Conservation (phyloP, 2,329 filamentous ascomycete genomes). For the Aspergillus jensenii region DNA sequence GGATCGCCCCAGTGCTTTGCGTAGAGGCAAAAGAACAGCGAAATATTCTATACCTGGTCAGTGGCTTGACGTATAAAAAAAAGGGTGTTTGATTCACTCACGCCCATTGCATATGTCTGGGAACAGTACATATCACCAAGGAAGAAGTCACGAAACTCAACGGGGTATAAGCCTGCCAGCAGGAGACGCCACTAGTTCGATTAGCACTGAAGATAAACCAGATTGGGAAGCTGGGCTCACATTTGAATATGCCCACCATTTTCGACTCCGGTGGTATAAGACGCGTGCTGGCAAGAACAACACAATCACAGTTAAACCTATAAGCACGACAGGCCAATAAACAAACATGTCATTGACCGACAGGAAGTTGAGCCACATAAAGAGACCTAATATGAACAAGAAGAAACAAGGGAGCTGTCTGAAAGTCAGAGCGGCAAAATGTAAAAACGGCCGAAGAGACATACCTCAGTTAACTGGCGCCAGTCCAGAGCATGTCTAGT, state of each 20-base stretch:
- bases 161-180: slow-evolving; percentile 82
- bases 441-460: slow-evolving; percentile 10
- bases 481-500: slow-evolving; percentile 82
- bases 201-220: slow-evolving; percentile 13
- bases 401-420: slow-evolving; percentile 76
- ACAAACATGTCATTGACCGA: slow-evolving; percentile 69
- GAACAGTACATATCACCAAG: slow-evolving; percentile 98
- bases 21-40: slow-evolving; percentile 93
- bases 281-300: slow-evolving; percentile 74
- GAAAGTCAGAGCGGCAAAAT: slow-evolving; percentile 15
- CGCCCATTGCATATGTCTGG: slow-evolving; percentile 82
- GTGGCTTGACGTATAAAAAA: neutral
- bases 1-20: slow-evolving; percentile 73
- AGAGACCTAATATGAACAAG: slow-evolving; percentile 70
- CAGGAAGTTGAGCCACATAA: slow-evolving; percentile 88
- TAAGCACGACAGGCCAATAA: slow-evolving; percentile 82
- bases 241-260: slow-evolving; percentile 88
- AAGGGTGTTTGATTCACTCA: slow-evolving; percentile 47
- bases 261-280: slow-evolving; percentile 72
- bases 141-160: slow-evolving; percentile 97
- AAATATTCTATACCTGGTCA: slow-evolving; percentile 65
- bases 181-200: slow-evolving; percentile 72
- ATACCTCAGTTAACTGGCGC: slow-evolving; percentile 75
- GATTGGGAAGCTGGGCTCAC: slow-evolving; percentile 51
- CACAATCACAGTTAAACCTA: slow-evolving; percentile 65